phyloP scores from a whole-genome alignment of 2,329 filamentous ascomycete genomes.

The Dactylellina cionopaga region DNA sequence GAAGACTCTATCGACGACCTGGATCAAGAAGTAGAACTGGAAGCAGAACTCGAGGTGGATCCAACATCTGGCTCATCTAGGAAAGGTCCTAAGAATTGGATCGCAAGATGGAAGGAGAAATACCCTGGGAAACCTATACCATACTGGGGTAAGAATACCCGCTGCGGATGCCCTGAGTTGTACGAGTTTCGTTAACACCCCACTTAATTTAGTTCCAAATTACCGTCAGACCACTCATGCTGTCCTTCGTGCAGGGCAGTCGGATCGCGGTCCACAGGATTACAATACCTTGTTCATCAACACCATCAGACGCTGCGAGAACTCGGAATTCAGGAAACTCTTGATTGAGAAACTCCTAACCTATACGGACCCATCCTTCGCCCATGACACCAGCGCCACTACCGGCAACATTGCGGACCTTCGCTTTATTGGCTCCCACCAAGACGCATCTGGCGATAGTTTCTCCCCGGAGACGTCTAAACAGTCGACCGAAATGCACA shows the following conservation, averaged over 20 bases:
- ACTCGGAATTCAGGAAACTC: not conserved
- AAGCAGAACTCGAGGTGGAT: too few species aligned
- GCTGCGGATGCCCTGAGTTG: not conserved
- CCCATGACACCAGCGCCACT: too few species aligned
- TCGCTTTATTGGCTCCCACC: not conserved
- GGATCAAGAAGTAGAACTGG: too few species aligned
- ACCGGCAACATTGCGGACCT: too few species aligned
- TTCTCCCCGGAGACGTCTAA: not conserved
- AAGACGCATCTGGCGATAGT: not conserved
- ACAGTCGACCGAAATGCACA: too few species aligned
- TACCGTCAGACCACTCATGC: constrained; percentile 4
- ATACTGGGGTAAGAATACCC: constrained; percentile 9
- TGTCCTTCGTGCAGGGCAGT: constrained; percentile 15
- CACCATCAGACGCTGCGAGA: not conserved
- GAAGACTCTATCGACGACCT: too few species aligned
- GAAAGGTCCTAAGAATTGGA: constrained; percentile 22
- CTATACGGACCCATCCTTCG: too few species aligned
- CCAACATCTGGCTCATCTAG: too few species aligned
- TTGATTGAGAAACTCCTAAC: constrained; percentile 16
- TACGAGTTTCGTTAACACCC: not conserved
- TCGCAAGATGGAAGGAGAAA: not conserved
- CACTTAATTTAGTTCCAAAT: constrained; percentile 12
- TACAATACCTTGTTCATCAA: constrained; percentile 15
- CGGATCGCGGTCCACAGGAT: constrained; percentile 18
- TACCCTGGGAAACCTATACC: constrained; percentile 3